Base-by-base conservation (phyloP, 441 rosid species). In the Erysimum pusillum region DNA sequence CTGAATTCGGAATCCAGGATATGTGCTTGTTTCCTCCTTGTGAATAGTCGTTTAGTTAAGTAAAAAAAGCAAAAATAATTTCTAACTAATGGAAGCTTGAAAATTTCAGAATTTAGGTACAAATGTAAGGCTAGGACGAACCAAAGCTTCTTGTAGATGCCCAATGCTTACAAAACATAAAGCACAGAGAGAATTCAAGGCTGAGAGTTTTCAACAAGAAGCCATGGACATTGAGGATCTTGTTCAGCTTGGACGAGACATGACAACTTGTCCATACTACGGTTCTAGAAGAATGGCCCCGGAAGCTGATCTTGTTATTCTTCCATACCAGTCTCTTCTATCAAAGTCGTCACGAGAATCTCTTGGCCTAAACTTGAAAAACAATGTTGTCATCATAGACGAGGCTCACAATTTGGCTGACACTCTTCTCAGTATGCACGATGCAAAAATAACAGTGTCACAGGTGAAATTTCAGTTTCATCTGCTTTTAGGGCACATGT, bases 321-420 rank as follows among this genome's bases (percentile, higher is more conserved):
- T 96, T 67, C 99, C 99, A 34, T 96, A 96, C 76, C 98, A 93
- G 66, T 96, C 99, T 77, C 93, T 96, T 74, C 88, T 96, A 39
- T 91, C 96, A 82, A 89, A 91, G 87, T 86, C 98, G 49, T 90
- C 98, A 17, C 91, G 97, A 38, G 97, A 93, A 69, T 85, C 90
- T 60, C 98, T 96, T 74, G 98, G 96, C 41, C 85, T 96, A 60
- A 87, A 82, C 74, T 86, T 93, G 91, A 91, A 89, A 82, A 86
- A 87, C 34, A 91, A 71, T 81, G 86, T 96, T 73, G 88, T 96
- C 69, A 90, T 96, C 69, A 91, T 96, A 72, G 98, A 96, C 41
- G 99, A 96, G 87, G 99, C 98, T 76, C 98, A 96, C 84, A 96
- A 96, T 84, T 86, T 96, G 66, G 99, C 99, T 69, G 99, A 96